phyloP scores from a whole-genome alignment of 306 rosid species.

The Quercus rubra region DNA sequence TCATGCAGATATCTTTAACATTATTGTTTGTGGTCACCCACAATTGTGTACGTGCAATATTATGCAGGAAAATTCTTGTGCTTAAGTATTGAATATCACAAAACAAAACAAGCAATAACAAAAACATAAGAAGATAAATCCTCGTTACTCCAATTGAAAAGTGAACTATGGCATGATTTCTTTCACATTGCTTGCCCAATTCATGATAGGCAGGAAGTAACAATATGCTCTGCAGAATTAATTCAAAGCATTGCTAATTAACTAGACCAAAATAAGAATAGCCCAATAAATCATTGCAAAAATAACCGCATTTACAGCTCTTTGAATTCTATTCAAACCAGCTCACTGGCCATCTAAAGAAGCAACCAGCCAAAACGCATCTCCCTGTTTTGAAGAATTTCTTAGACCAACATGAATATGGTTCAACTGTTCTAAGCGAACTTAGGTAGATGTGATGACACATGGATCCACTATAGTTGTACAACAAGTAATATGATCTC shows the following conservation, averaged over 20 bases:
- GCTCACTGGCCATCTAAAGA: not conserved
- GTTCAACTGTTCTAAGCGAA: not conserved
- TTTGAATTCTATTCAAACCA: not conserved
- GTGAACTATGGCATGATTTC: not conserved
- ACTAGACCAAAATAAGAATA: not conserved
- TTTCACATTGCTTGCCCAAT: not conserved
- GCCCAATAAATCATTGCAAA: not conserved
- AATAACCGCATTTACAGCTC: not conserved
- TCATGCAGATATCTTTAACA: not conserved
- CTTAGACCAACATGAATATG: not conserved
- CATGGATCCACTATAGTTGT: constrained; percentile 8
- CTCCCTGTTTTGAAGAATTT: not conserved
- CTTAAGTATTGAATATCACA: not conserved
- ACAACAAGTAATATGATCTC: not conserved
- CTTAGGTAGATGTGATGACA: not conserved
- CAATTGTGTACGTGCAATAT: not conserved
- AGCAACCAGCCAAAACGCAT: not conserved
- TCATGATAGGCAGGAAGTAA: not conserved
- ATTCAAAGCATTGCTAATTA: not conserved
- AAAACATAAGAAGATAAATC: not conserved
- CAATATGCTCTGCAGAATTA: not conserved
- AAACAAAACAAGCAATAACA: not conserved
- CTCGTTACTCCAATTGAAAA: not conserved
- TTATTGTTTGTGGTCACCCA: not conserved
- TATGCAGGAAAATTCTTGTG: not conserved